Conservation (phyloP, 306 rosid species). For the Cicer judaicum region DNA sequence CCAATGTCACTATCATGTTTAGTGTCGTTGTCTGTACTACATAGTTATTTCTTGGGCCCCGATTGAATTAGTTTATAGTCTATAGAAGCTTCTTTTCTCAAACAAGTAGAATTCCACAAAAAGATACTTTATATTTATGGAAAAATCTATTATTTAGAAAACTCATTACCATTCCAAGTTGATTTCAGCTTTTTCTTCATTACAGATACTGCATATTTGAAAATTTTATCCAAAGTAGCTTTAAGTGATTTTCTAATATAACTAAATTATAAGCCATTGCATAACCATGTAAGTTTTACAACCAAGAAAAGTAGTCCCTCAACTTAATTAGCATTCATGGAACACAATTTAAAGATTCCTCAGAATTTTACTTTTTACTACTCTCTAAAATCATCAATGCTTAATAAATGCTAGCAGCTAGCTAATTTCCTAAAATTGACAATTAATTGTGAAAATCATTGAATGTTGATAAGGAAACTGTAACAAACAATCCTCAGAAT, state of each 20-base stretch:
- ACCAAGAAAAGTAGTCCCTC: conserved; percentile 8
- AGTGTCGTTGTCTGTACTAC: background rate
- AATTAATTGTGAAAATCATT: conserved; percentile 23
- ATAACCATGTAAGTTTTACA: background rate
- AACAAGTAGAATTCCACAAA: background rate
- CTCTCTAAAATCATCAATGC: conserved; percentile 4
- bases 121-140: background rate
- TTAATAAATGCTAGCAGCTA: conserved; percentile 43
- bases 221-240: background rate
- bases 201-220: background rate
- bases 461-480: conserved; percentile 4
- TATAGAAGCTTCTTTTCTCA: background rate
- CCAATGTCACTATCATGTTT: background rate
- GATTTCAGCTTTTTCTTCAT: background rate
- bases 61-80: background rate
- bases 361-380: conserved; percentile 2
- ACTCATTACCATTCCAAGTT: background rate
- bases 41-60: background rate
- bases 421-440: conserved; percentile 16
- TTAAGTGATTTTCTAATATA: background rate
- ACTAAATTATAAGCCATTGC: background rate
- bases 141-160: background rate
- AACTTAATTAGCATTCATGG: conserved; percentile 10
- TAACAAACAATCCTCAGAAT: conserved; percentile 2
- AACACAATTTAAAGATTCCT: background rate